Base-by-base conservation (phyloP, 2,329 filamentous ascomycete species). In the Leptographium galeiforme region DNA sequence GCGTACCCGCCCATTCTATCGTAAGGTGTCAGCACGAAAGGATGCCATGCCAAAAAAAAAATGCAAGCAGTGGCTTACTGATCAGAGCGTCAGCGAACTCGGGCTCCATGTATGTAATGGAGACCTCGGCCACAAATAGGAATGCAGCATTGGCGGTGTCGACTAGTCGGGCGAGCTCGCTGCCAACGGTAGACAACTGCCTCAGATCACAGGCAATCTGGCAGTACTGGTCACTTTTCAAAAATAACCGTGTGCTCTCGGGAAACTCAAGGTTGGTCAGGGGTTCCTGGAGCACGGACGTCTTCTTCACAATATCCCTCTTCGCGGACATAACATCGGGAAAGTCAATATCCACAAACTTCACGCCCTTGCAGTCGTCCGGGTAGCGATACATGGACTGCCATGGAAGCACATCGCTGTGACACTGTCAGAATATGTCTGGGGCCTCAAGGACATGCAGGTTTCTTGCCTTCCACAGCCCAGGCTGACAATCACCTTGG, bases 261-360 rank as follows among this genome's bases (percentile, higher is more conserved):
- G 64, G 60, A 16, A 66, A 62, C 54, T 70, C 66, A 51, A 76
- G 58, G 53, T 72, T 68, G 8, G 70, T 70, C 43, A 83, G 67
- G 13, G 76, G 66, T 10, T 71, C 69, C 54, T 72, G 72, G 6
- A 91, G 72, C 58, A 81, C 77, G 4, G 76, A 71, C 0, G 81
- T 86, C 48, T 74, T 72, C 40, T 79, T 67, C 45, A 95, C 84
- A 19, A 85, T 75, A 34, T 76, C 72, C 56, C 80, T 74, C 68
- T 95, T 95, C 65, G 80, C 82, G 47, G 75, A 65, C 68, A 95
- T 89, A 50, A 95, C 72, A 56, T 88, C 82, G 11, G 83, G 84
- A 61, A 93, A 94, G 65, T 95, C 90, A 52, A 95, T 79, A 64
- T 96, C 89, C 51, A 95, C 75, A 61, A 95, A 95, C 16, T 75